Percentiles rank a stretch among this genome's conserved stretches.
Evolutionary conservation across 2,329 filamentous ascomycete genomes (phyloP).

Genomic region (Fusarium sarcochroum): DNA sequence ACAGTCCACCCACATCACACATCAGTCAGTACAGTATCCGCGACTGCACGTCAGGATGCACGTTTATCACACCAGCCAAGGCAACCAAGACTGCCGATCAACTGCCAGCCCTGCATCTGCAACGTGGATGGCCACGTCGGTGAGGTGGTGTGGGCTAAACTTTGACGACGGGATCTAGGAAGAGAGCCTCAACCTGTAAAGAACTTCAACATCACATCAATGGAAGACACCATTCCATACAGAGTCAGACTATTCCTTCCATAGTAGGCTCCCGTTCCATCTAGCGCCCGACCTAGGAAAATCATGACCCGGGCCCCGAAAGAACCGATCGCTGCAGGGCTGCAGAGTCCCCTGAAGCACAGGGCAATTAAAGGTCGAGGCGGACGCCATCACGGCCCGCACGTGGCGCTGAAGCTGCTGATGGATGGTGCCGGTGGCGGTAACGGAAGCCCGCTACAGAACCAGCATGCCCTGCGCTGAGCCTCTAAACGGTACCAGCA

Average conservation of each 20-base stretch:
- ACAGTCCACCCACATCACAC: neutral
- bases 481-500: constrained; percentile 28
- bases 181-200: constrained; percentile 10
- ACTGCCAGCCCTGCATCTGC: constrained; percentile 39
- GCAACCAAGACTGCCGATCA: constrained; percentile 36
- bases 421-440: constrained; percentile 29
- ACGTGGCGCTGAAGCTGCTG: constrained; percentile 36
- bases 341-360: constrained; percentile 40
- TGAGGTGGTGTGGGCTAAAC: constrained; percentile 21
- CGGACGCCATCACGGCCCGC: constrained; percentile 19
- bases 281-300: constrained; percentile 17
- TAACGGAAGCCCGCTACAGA: constrained; percentile 30
- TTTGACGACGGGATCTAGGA: neutral
- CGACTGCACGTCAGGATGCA: constrained; percentile 40
- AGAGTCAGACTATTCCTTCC: too few relatives aligned
- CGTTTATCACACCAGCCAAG: constrained; percentile 13
- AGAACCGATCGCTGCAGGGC: constrained; percentile 42
- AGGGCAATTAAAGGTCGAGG: constrained; percentile 28
- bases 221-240: too few relatives aligned
- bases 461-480: constrained; percentile 5
- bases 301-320: constrained; percentile 7
- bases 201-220: too few relatives aligned
- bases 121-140: constrained; percentile 7
- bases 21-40: constrained; percentile 20
- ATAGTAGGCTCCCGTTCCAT: too few relatives aligned